Evolutionary conservation across 169 alveolate species (phyloP), one percentile per base, ranked within the genome.

Genomic region (Plasmodium chabaudi): DNA sequence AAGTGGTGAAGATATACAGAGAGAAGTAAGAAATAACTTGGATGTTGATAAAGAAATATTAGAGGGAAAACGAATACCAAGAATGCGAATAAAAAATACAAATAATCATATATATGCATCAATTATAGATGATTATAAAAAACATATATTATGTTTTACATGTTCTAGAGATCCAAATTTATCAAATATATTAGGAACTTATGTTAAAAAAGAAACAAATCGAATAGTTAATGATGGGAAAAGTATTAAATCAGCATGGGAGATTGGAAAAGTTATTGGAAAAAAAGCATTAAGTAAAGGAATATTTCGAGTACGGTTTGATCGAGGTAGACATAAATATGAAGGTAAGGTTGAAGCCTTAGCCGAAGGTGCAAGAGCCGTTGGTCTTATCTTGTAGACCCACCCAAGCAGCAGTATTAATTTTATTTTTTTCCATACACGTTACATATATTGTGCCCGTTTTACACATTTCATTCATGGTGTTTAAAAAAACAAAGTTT

Each of bases 361-460:
- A 23, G 96, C 96, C n/a, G 93, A 91, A 7, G 96, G 96, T 3
- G 96, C 96, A n/a, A 75, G 96, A 34, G 93, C 93, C 69, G 94
- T 93, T 57, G 96, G 96, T 6, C 82, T 93, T 25, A 67, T 84
- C 10, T 87, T 93, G 34, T 93, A 69, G 70, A 5, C 15, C 13
- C 47, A 6, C 17, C n/a, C 10, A 34, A 34, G 7, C 0, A 34
- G 7, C 4, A 34, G 42, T 3, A 34, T 34, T 34, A 0, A 21
- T 0, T 1, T 21, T 21, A 1, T 21, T 21, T 21, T 21, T 21
- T 21, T 34, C 0, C 7, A 34, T 34, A 3, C 42, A 34, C 7
- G 4, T 3, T 34, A 34, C 0, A 34, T 34, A 34, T 34, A 4
- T 34, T 34, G 5, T 34, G 0, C 7, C 5, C 4, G 2, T 27